These are phyloP conservation scores for Tylopilus sp. DNA, from an alignment of 768 basidiomycete species.

Conservation along the genomic window DNA sequence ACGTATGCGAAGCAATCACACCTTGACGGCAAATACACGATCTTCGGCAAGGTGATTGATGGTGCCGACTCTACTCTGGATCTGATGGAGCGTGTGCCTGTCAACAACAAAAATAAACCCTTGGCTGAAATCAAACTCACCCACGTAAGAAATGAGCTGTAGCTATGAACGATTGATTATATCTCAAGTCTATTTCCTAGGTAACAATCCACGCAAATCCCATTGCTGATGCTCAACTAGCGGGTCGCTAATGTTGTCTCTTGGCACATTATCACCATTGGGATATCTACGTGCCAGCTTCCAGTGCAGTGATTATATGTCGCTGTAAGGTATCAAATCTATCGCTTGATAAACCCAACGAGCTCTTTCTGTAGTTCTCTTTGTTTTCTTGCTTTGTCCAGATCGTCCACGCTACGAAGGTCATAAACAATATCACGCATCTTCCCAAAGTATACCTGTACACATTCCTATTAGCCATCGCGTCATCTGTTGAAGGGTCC, in stretches of 20 bases:
- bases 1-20: constrained; percentile 92
- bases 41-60: constrained; percentile 98
- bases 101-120: constrained; percentile 88
- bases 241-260: constrained; percentile 19
- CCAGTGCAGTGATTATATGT: not conserved
- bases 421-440: constrained; percentile 94
- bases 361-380: constrained; percentile 89
- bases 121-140: constrained; percentile 79
- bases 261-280: not conserved
- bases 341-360: constrained; percentile 80
- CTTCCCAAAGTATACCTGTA: constrained; percentile 90
- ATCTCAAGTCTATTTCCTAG: constrained; percentile 36
- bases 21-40: constrained; percentile 92
- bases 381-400: constrained; percentile 77
- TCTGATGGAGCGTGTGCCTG: constrained; percentile 88
- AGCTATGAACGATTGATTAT: not conserved
- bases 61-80: constrained; percentile 93
- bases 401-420: constrained; percentile 81
- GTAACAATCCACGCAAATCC: constrained; percentile 93
- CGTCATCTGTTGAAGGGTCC: constrained; percentile 9
- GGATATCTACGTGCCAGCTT: not conserved
- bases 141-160: constrained; percentile 48
- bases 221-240: constrained; percentile 68
- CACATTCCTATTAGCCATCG: constrained; percentile 9
- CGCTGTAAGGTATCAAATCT: constrained; percentile 17